phyloP scores from a whole-genome alignment of 1,284 basidiomycete species.

The Trichosporon sp. region DNA sequence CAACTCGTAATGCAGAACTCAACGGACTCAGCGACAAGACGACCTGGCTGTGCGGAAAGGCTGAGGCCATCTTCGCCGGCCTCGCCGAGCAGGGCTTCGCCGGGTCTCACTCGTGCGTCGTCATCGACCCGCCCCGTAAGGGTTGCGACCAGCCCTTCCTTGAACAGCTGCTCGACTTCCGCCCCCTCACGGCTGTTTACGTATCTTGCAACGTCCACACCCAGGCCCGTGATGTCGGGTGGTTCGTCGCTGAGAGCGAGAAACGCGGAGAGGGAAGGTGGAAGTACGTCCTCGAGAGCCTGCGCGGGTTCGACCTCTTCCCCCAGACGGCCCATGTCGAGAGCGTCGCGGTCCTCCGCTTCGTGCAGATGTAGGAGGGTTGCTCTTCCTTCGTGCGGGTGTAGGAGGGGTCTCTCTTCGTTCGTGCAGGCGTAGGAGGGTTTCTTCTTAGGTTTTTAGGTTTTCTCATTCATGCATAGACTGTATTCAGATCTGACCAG shows the following conservation, averaged over 20 bases:
- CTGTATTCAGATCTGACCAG: too few species aligned
- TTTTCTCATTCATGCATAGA: too few species aligned
- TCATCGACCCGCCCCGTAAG: constrained; percentile 68
- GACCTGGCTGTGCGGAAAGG: constrained; percentile 54
- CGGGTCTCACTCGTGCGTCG: constrained; percentile 40
- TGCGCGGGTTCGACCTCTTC: constrained; percentile 85
- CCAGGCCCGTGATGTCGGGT: constrained; percentile 40
- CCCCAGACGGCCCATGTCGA: constrained; percentile 54
- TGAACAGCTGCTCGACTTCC: constrained; percentile 67
- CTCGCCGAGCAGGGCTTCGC: constrained; percentile 36
- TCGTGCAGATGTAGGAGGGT: constrained; percentile 34
- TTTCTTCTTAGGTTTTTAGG: too few species aligned
- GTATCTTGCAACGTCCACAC: constrained; percentile 81
- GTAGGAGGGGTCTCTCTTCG: too few species aligned
- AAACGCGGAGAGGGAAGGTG: constrained; percentile 21
- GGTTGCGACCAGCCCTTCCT: constrained; percentile 81
- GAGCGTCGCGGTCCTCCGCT: constrained; percentile 60
- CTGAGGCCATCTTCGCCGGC: constrained; percentile 54
- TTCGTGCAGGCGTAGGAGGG: too few species aligned
- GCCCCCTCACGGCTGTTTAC: constrained; percentile 70
- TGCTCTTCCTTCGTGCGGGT: too few species aligned
- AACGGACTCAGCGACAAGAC: constrained; percentile 55
- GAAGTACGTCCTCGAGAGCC: constrained; percentile 60
- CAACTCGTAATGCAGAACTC: constrained; percentile 70
- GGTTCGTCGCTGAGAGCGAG: constrained; percentile 22